Percentiles rank a stretch among this genome's conserved stretches.
These are phyloP conservation scores for Ochromonadaceae sp. DNA, from an alignment of 352 stramenopile genomes.

Conservation along the genomic window DNA sequence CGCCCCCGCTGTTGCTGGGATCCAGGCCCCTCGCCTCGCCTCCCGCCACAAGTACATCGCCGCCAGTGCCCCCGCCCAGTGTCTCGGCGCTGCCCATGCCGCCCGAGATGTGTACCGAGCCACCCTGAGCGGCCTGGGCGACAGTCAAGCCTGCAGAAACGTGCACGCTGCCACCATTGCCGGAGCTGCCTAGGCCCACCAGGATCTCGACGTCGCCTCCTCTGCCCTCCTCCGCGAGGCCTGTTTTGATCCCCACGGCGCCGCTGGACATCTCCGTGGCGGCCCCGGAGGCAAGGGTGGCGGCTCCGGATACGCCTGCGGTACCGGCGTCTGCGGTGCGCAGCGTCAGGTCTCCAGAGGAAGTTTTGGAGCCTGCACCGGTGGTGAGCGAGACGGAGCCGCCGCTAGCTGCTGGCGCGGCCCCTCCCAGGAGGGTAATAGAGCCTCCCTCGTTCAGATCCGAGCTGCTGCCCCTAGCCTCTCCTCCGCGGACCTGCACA, in stretches of 20 bases:
- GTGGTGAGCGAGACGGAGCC: too few species aligned
- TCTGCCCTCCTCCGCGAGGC: slow-evolving; percentile 13
- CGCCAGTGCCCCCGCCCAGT: too few species aligned
- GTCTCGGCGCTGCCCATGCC: too few species aligned
- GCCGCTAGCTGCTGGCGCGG: too few species aligned
- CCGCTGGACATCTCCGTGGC: neutral
- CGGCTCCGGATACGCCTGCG: neutral
- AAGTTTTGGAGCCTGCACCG: slow-evolving; percentile 25
- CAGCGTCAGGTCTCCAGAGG: slow-evolving; percentile 41
- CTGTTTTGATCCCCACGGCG: neutral
- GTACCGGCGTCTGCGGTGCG: neutral
- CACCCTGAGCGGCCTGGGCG: too few species aligned
- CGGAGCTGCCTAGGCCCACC: slow-evolving; percentile 10
- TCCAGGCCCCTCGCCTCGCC: too few species aligned
- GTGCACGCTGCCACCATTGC: neutral
- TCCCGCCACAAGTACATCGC: too few species aligned
- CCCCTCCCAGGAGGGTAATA: neutral
- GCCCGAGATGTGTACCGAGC: too few species aligned
- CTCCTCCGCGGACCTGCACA: slow-evolving; percentile 55
- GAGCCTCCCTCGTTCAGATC: neutral
- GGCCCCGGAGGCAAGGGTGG: neutral
- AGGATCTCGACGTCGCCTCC: slow-evolving; percentile 13
- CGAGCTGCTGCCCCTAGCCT: slow-evolving; percentile 43
- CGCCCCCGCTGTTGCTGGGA: too few species aligned
- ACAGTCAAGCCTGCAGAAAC: too few species aligned